Conservation (phyloP, 192 early-diverging fungal genomes). For the Gryganskiella cystojenkinii region DNA sequence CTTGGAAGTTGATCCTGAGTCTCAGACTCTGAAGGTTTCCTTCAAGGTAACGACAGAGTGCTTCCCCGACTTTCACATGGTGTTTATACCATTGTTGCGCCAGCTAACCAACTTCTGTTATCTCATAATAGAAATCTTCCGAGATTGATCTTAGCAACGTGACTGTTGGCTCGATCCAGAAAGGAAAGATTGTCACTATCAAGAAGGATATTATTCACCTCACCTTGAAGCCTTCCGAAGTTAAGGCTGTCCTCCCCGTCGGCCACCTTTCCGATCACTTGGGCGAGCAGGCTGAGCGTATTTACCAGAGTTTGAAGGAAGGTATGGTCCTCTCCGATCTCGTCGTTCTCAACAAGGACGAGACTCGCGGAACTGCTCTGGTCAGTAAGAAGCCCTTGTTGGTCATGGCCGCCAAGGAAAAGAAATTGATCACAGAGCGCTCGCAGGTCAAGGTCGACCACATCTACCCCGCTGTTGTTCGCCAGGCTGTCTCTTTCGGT, state of each 20-base stretch:
- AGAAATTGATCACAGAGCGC: constrained; percentile 50
- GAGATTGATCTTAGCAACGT: constrained; percentile 53
- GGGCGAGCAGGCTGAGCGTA: constrained; percentile 51
- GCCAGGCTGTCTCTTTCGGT: constrained; percentile 65
- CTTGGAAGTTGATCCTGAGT: constrained; percentile 62
- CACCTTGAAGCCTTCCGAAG: constrained; percentile 66
- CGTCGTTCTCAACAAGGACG: constrained; percentile 65
- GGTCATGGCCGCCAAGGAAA: constrained; percentile 65
- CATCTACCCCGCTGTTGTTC: constrained; percentile 74
- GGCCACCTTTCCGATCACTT: constrained; percentile 77
- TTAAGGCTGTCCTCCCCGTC: constrained; percentile 63
- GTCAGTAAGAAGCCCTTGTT: constrained; percentile 75
- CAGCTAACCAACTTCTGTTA: background rate
- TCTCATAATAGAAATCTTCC: constrained; percentile 36
- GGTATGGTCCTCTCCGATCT: constrained; percentile 64
- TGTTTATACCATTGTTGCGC: background rate
- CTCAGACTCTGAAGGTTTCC: constrained; percentile 68
- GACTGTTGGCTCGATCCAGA: constrained; percentile 51
- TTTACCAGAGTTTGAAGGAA: constrained; percentile 53
- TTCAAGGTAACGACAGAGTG: constrained; percentile 37
- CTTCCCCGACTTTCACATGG: background rate
- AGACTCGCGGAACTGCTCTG: constrained; percentile 54
- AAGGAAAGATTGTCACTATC: constrained; percentile 68
- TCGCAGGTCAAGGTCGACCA: constrained; percentile 62
- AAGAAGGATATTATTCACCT: constrained; percentile 61